Percentiles rank a stretch among this genome's conserved stretches.
Conservation (phyloP, 108 stramenopile genomes). For the Pseudonitzschia multistriata region DNA sequence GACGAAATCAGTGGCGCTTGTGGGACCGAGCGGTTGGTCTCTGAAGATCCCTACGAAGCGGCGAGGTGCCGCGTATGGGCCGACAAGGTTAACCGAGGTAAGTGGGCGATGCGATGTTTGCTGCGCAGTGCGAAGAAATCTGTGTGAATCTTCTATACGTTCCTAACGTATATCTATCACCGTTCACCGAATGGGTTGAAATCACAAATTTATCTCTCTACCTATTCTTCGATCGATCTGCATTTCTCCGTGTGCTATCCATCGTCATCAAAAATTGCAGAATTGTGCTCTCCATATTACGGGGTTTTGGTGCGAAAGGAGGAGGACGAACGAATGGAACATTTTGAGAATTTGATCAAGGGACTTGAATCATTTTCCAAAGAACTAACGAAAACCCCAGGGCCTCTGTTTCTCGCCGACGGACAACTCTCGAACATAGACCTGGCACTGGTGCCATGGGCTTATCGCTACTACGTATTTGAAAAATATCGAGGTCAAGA, state of each 20-base stretch:
- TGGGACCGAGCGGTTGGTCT: slow-evolving; percentile 53
- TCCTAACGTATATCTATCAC: too few relatives aligned
- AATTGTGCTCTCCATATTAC: slow-evolving; percentile 82
- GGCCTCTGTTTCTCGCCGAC: slow-evolving; percentile 54
- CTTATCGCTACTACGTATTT: slow-evolving; percentile 76
- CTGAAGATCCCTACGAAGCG: slow-evolving; percentile 70
- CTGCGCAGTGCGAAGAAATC: too few relatives aligned
- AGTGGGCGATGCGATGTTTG: too few relatives aligned
- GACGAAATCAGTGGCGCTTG: slow-evolving; percentile 62
- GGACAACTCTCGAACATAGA: slow-evolving; percentile 64
- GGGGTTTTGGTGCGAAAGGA: slow-evolving; percentile 73
- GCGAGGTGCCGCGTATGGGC: slow-evolving; percentile 70
- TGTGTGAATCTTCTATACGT: too few relatives aligned
- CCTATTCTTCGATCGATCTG: too few relatives aligned
- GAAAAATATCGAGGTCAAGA: slow-evolving; percentile 78
- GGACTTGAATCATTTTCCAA: slow-evolving; percentile 61
- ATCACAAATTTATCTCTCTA: too few relatives aligned
- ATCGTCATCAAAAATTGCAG: not conserved
- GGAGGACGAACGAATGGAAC: slow-evolving; percentile 55
- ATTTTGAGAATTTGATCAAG: slow-evolving; percentile 57
- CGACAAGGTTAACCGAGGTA: slow-evolving; percentile 66
- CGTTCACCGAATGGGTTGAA: too few relatives aligned
- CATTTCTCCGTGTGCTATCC: too few relatives aligned
- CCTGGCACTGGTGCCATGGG: slow-evolving; percentile 76
- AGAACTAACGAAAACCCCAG: slow-evolving; percentile 55